Percentiles rank a stretch among this genome's conserved stretches.
phyloP scores from a whole-genome alignment of 352 stramenopile genomes.

The Phytophthora chlamydospora region DNA sequence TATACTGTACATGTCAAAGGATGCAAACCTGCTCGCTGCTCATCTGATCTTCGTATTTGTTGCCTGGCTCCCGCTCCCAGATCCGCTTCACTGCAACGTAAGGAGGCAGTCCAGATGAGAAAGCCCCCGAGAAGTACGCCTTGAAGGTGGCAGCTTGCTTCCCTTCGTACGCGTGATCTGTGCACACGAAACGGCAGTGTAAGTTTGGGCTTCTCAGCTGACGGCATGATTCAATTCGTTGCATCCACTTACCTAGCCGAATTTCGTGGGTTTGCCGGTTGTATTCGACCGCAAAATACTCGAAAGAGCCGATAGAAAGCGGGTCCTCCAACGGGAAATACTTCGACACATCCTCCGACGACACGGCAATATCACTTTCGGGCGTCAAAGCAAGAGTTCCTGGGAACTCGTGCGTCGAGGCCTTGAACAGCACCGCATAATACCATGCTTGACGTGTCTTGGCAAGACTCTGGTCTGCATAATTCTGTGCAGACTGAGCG shows the following conservation, averaged over 20 bases:
- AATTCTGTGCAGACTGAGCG: slow-evolving; percentile 24
- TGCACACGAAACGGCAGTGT: slow-evolving; percentile 3
- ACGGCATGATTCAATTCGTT: not conserved
- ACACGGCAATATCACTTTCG: slow-evolving; percentile 36
- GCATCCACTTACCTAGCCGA: slow-evolving; percentile 42
- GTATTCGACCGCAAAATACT: slow-evolving; percentile 63
- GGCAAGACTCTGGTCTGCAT: slow-evolving; percentile 34
- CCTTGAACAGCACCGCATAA: slow-evolving; percentile 79
- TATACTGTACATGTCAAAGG: not conserved
- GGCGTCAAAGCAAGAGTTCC: slow-evolving; percentile 53
- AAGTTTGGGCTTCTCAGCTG: not conserved
- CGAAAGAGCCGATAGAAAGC: slow-evolving; percentile 57
- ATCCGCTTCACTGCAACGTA: slow-evolving; percentile 73
- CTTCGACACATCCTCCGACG: slow-evolving; percentile 54
- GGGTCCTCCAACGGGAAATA: slow-evolving; percentile 70
- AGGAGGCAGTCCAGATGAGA: slow-evolving; percentile 52
- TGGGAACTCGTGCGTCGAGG: slow-evolving; percentile 55
- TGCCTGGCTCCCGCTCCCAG: slow-evolving; percentile 76
- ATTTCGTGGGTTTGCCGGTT: slow-evolving; percentile 46
- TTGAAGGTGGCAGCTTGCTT: slow-evolving; percentile 42
- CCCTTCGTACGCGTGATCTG: slow-evolving; percentile 76
- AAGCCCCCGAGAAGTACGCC: slow-evolving; percentile 53
- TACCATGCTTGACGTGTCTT: slow-evolving; percentile 63
- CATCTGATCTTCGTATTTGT: slow-evolving; percentile 85
- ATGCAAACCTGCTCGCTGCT: slow-evolving; percentile 68